Base-by-base conservation (phyloP, 257 asterid species). In the Cordia subcordata region DNA sequence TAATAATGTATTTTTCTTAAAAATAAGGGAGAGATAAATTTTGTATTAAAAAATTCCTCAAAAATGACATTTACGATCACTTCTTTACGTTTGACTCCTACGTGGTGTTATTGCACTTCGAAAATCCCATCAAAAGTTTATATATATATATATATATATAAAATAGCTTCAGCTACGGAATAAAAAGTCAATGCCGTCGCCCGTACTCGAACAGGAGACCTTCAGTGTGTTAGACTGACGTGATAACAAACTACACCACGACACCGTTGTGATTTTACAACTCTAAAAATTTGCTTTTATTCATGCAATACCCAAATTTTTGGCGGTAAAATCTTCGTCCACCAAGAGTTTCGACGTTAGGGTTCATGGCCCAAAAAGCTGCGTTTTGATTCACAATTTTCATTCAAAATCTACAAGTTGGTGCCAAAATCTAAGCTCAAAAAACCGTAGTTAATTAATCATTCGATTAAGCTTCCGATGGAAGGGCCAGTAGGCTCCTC, bases 181-280 rank as follows among this genome's bases (percentile, higher is more conserved):
- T n/a, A n/a, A n/a, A n/a, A n/a, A n/a, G n/a, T n/a, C n/a, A n/a
- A n/a, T 27, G 35, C 4, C 35, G 35, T 27, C 35, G 35, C 35
- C 81, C 77, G 72, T 78, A 27, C 16, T 70, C 72, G 73, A 74
- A 71, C 75, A 87, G 90, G 95, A 81, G 95, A 87, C 95, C 95
- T 87, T 85, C 94, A 83, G 96, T 83, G 95, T 87, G 95, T 87
- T 87, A 85, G 94, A 90, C 95, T 83, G 96, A 90, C 95, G 89
- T 85, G 94, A 85, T 90, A 90, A 87, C 98, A 96, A 84, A 87
- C 97, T 87, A 90, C 94, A 90, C 96, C 96, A 87, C 93, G 93
- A 90, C 58, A 85, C 88, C 91, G n/a, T 0, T 1, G 6, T 27
- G 35, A 27, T 27, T 3, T 11, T 42, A 5, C 14, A 42, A 3